phyloP scores from a whole-genome alignment of 805 yeast species.

The Tetrapisispora fleetii region DNA sequence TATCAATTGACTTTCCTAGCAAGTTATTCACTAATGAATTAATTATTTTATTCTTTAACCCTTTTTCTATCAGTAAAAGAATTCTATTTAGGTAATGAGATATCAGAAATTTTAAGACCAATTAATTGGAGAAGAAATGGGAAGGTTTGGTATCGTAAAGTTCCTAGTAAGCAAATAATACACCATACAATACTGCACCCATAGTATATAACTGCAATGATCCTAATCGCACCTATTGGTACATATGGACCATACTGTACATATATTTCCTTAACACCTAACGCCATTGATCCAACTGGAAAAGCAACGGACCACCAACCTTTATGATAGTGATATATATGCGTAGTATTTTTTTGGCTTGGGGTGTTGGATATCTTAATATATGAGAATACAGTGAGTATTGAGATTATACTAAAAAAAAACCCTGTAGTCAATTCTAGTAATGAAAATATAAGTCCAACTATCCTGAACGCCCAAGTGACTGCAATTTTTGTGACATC shows the following conservation, averaged over 20 bases:
- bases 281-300: slow-evolving; percentile 77
- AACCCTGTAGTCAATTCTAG: slow-evolving; percentile 47
- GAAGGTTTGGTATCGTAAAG: slow-evolving; percentile 2
- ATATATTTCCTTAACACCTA: slow-evolving; percentile 47
- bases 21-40: neutral
- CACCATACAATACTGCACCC: slow-evolving; percentile 40
- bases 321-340: slow-evolving; percentile 34
- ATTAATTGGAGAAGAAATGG: neutral
- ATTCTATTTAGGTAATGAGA: neutral
- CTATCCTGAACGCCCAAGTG: slow-evolving; percentile 25
- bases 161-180: slow-evolving; percentile 30
- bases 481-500: slow-evolving; percentile 16
- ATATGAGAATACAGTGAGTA: slow-evolving; percentile 22
- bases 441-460: slow-evolving; percentile 35
- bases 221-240: slow-evolving; percentile 45
- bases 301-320: slow-evolving; percentile 82
- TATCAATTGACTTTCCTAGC: neutral
- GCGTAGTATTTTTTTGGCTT: slow-evolving; percentile 7
- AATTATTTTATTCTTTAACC: neutral
- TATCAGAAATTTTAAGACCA: neutral
- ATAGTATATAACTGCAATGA: slow-evolving; percentile 53
- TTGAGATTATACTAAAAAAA: slow-evolving; percentile 42
- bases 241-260: slow-evolving; percentile 31
- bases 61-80: neutral
- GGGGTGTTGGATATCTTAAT: slow-evolving; percentile 14